Conservation (phyloP, 768 basidiomycete species). For the Hypholoma sublateritium region DNA sequence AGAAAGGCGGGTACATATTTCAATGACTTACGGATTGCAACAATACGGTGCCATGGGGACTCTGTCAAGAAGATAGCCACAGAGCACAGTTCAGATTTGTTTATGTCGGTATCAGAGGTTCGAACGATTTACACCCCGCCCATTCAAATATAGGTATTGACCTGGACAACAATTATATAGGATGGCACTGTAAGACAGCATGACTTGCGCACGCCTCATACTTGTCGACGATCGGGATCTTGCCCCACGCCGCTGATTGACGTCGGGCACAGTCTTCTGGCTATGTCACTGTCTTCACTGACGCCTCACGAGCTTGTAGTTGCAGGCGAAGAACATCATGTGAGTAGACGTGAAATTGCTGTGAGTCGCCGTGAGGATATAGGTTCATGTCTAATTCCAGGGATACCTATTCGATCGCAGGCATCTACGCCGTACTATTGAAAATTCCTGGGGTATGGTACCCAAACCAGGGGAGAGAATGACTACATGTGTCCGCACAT, state of each 20-base stretch:
- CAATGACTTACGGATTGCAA: conserved; percentile 46
- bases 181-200: conserved; percentile 90
- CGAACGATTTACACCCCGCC: conserved; percentile 9
- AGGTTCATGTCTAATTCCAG: conserved; percentile 29
- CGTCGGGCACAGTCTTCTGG: conserved; percentile 64
- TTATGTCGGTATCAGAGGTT: conserved; percentile 81
- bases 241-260: conserved; percentile 77
- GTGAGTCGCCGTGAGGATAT: background rate
- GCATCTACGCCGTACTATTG: conserved; percentile 58
- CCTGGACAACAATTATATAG: conserved; percentile 30
- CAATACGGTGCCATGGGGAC: conserved; percentile 67
- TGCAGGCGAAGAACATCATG: conserved; percentile 77
- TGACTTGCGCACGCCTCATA: conserved; percentile 71
- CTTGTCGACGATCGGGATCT: conserved; percentile 44
- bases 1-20: conserved; percentile 41
- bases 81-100: conserved; percentile 74
- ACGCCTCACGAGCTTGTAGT: conserved; percentile 86
- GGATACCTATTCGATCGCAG: conserved; percentile 85
- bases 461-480: conserved; percentile 43
- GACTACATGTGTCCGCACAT: conserved; percentile 80
- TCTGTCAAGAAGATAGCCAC: conserved; percentile 80
- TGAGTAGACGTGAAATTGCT: conserved; percentile 33
- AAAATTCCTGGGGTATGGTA: conserved; percentile 70
- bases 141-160: too few species aligned
- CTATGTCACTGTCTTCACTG: conserved; percentile 72